phyloP scores from a whole-genome alignment of 1,284 basidiomycete species.

The Filobasidium uniguttulatum region DNA sequence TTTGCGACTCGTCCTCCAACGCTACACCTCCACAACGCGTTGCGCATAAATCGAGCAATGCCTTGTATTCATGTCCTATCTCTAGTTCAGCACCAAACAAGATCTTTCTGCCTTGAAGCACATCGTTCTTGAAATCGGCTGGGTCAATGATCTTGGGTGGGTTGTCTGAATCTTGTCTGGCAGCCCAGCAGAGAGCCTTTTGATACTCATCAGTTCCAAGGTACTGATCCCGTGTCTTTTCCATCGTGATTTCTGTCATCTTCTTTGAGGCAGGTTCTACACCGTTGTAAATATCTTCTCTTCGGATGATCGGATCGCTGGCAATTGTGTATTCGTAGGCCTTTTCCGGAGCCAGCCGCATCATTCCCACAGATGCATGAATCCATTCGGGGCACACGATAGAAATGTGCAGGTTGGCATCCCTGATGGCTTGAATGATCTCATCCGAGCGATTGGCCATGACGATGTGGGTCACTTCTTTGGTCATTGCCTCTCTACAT shows the following conservation, averaged over 20 bases:
- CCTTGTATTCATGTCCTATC: slow-evolving; percentile 41
- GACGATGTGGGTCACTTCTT: slow-evolving; percentile 75
- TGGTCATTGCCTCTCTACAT: slow-evolving; percentile 57
- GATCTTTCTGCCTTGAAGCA: slow-evolving; percentile 46
- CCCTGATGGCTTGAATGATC: slow-evolving; percentile 3
- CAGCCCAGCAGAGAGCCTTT: not conserved
- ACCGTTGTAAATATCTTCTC: slow-evolving; percentile 4
- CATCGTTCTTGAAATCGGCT: slow-evolving; percentile 1
- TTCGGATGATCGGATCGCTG: slow-evolving; percentile 1
- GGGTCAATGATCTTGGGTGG: not conserved
- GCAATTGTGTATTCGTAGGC: slow-evolving; percentile 11
- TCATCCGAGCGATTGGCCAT: slow-evolving; percentile 59
- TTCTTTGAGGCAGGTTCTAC: not conserved
- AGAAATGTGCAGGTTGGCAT: slow-evolving; percentile 4
- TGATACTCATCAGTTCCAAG: not conserved
- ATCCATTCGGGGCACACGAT: slow-evolving; percentile 11
- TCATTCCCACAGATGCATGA: slow-evolving; percentile 8
- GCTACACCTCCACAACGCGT: slow-evolving; percentile 46
- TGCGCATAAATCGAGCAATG: slow-evolving; percentile 48
- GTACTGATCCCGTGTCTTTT: not conserved
- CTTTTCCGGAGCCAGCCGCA: slow-evolving; percentile 9
- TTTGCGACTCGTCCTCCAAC: slow-evolving; percentile 33
- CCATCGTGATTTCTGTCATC: not conserved
- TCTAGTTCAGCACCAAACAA: slow-evolving; percentile 45
- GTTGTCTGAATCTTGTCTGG: not conserved